Evolutionary conservation across 208 protist species (phyloP).

Genomic region (Acanthamoeba healyi): DNA sequence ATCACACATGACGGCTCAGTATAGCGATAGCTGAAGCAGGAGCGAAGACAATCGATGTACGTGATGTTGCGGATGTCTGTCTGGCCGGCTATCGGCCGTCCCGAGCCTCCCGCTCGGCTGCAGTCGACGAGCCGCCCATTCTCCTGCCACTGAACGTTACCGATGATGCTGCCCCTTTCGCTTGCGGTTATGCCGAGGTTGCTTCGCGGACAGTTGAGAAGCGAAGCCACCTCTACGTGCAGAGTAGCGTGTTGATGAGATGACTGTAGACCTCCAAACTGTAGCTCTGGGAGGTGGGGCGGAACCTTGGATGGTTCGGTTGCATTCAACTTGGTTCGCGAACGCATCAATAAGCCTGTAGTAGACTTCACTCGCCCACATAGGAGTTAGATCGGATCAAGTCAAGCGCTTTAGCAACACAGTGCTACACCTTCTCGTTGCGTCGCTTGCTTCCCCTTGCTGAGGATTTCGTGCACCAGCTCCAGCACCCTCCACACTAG

Average conservation of each 20-base stretch:
- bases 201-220: conserved; percentile 45
- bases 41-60: background rate
- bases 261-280: background rate
- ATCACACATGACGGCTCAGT: background rate
- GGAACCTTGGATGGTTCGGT: conserved; percentile 41
- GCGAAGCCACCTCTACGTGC: background rate
- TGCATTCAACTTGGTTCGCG: background rate
- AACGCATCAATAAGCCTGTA: conserved; percentile 27
- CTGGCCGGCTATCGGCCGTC: background rate
- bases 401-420: background rate
- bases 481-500: conserved; percentile 61
- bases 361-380: background rate
- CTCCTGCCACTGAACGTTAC: background rate
- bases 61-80: background rate
- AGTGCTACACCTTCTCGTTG: conserved; percentile 35
- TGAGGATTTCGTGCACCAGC: conserved; percentile 3
- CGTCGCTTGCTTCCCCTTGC: background rate
- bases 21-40: too few relatives aligned
- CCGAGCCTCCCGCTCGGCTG: background rate
- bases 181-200: conserved; percentile 22
- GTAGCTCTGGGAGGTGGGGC: too few relatives aligned
- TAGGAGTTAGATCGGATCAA: background rate
- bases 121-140: background rate
- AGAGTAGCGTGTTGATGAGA: background rate
- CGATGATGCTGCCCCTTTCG: conserved; percentile 27